Evolutionary conservation across 495 filamentous ascomycete genomes (phyloP), one percentile per base, ranked within the genome.

Genomic region (Podospora pseudocomata): DNA sequence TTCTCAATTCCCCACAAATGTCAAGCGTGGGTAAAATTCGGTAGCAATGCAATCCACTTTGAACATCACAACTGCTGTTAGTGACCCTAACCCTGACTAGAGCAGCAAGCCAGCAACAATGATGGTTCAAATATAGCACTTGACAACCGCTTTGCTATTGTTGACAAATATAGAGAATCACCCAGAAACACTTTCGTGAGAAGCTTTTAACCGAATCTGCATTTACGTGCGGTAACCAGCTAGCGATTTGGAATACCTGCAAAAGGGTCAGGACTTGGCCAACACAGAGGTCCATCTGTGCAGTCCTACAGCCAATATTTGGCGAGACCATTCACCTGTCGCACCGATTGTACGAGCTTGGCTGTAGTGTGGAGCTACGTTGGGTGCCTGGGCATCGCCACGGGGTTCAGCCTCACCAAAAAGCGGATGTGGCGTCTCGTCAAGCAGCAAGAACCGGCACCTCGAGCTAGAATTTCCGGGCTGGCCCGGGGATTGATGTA

Each of bases 181-280:
- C 34, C 5, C 3, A 11, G 34, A 39, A 11, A 39, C 34, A 23
- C 23, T 23, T 23, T 23, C 23, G 1, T 23, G 23, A 23, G 23
- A 23, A 23, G 23, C 1, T 23, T 23, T 23, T 23, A 23, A 23
- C 23, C 23, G 23, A 23, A 23, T 23, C 1, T 23, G 23, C 23
- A 0, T 5, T 39, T 11, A 11, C 34, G 3, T 39, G 0, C 34
- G 5, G 5, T 11, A 11, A 39, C 11, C 11, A 11, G 23, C 27
- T 60, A 60, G 19, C 58, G 58, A 60, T 60, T 60, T 60, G 13
- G 58, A 60, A 15, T 28, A 15, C 19, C 13, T 60, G 13, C 27
- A 20, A 5, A 60, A 60, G 23, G 58, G 58, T 5, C 58, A 60
- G 27, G 23, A 60, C n/a, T 27, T 60, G 13, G 13, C 20, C 19